Evolutionary conservation across 129 eudicot genomes (phyloP), one percentile per base, ranked within the genome.

Genomic region (Rutidosis leptorrhynchoides): DNA sequence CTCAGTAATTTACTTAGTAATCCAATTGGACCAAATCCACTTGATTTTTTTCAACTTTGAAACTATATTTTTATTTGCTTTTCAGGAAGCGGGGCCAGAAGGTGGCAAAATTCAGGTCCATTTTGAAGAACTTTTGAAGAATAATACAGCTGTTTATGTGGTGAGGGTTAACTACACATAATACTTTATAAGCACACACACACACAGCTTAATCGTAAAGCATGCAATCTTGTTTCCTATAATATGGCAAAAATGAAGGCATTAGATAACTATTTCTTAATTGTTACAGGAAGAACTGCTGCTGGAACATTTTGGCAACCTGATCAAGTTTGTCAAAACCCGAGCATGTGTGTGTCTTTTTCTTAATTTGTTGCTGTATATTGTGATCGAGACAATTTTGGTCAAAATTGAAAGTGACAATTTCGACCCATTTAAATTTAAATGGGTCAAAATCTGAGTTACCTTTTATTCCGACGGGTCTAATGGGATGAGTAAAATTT

Each of bases 51-150:
- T 23, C 28, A 66, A 48, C 28, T n/a, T 58, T 53, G 45, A 33
- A 55, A 1, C 17, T 30, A 23, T 61, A 22, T 20, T 48, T 29
- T 25, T 22, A 20, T 48, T 42, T 33, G 53, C 19, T 17, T 85
- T 79, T 53, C 78, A 93, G 99, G 99, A 89, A 78, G 92, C 96
- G 52, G 85, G 95, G 65, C 83, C 90, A 20, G 99, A 89, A 45
- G 96, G 98, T 52, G 95, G 95, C 48, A 89, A 86, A 79, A 86
- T 93, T 69, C 99, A 89, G 78, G 58, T 79, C 74, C 92, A 88
- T 79, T 93, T 88, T 67, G 99, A 93, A 72, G 99, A 93, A 19
- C 80, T 84, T 59, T 64, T 93, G 71, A 93, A 89, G 86, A 93
- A 83, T 72, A 84, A 89, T 42, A 89, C 99, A 28, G 79, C 92